These are phyloP conservation scores for Ceratocystis destructans DNA, from an alignment of 2,329 filamentous ascomycete species.

Conservation along the genomic window DNA sequence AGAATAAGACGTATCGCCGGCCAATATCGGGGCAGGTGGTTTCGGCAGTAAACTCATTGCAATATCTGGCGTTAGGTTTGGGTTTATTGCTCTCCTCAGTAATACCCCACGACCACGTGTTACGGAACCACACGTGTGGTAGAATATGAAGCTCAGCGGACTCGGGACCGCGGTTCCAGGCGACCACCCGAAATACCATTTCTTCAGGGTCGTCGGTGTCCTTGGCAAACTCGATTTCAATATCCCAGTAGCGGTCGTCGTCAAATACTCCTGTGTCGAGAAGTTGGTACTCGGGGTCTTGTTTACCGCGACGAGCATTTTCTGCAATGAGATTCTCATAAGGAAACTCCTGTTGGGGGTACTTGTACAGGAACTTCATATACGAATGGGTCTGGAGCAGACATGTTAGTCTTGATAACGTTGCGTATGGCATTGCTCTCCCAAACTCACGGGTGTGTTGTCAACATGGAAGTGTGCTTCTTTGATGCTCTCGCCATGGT, in stretches of 20 bases:
- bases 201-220: constrained; percentile 85
- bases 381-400: constrained; percentile 55
- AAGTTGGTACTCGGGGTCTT: constrained; percentile 82
- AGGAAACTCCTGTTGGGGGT: constrained; percentile 80
- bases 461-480: constrained; percentile 94
- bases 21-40: constrained; percentile 52
- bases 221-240: constrained; percentile 92
- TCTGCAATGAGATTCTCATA: constrained; percentile 79
- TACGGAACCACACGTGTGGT: constrained; percentile 92
- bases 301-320: constrained; percentile 61
- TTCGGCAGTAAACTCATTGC: constrained; percentile 29
- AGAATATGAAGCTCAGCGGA: constrained; percentile 84
- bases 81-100: constrained; percentile 63
- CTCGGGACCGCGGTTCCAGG: constrained; percentile 88
- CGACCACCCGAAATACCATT: constrained; percentile 83
- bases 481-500: constrained; percentile 94
- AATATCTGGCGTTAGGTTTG: constrained; percentile 63
- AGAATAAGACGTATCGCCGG: constrained; percentile 69
- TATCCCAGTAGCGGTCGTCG: constrained; percentile 89
- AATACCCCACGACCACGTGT: constrained; percentile 91
- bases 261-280: constrained; percentile 80
- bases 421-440: not conserved
- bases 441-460: constrained; percentile 54
- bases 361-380: constrained; percentile 98
- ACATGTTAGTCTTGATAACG: not conserved